phyloP scores from a whole-genome alignment of 331 rosid genomes.

The Malus hybrid region DNA sequence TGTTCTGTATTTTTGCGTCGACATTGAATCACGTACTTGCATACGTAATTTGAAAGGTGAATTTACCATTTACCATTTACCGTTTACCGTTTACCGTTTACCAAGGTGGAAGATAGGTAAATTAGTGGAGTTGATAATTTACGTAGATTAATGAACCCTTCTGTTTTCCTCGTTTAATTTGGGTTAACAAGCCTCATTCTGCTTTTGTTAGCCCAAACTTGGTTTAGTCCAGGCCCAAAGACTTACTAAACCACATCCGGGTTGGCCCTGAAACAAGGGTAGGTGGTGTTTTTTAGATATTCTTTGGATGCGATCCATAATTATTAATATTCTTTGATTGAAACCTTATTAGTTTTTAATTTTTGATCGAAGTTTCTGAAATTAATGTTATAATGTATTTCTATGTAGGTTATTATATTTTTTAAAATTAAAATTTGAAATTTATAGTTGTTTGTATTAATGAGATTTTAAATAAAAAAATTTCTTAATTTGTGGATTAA shows the following conservation, averaged over 20 bases:
- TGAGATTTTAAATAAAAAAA: too few species aligned
- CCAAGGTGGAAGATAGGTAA: background rate
- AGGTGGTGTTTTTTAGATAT: background rate
- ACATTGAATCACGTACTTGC: background rate
- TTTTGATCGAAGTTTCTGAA: too few species aligned
- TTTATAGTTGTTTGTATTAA: too few species aligned
- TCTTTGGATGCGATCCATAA: too few species aligned
- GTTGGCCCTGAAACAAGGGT: background rate
- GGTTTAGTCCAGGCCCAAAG: background rate
- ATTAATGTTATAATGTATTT: too few species aligned
- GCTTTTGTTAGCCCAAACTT: background rate
- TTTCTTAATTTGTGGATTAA: too few species aligned
- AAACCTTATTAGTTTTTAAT: too few species aligned
- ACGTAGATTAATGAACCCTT: too few species aligned
- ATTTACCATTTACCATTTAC: background rate
- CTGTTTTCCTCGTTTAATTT: too few species aligned
- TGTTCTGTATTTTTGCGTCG: background rate
- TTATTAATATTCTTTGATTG: too few species aligned
- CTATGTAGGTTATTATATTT: too few species aligned
- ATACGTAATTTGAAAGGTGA: background rate
- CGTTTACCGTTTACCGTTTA: background rate
- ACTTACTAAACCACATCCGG: background rate
- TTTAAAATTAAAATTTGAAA: too few species aligned
- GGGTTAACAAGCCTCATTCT: background rate
- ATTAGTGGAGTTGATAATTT: background rate